These are phyloP conservation scores for Chamaecrista fasciculata DNA, from an alignment of 306 rosid genomes.

Conservation along the genomic window DNA sequence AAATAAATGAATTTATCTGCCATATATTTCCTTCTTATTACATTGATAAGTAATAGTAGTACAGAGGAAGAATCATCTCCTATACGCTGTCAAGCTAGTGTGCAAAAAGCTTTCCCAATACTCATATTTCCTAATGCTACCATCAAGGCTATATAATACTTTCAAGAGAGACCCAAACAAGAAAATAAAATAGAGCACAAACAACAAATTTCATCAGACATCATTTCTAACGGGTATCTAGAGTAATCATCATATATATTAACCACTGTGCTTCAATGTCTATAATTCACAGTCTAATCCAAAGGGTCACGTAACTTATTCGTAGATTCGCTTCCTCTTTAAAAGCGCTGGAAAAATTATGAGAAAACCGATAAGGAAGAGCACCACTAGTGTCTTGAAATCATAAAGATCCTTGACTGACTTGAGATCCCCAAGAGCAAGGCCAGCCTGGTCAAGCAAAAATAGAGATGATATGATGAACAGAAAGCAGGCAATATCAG, in stretches of 20 bases:
- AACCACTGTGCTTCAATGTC: constrained; percentile 10
- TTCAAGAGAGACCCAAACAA: constrained; percentile 17
- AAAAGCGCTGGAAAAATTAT: constrained; percentile 65
- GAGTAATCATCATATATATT: constrained; percentile 2
- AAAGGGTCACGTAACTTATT: constrained; percentile 36
- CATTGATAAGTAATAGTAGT: constrained; percentile 32
- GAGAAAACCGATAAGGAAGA: constrained; percentile 86
- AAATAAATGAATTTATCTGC: constrained; percentile 1
- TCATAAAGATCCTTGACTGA: constrained; percentile 94
- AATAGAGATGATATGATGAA: constrained; percentile 20
- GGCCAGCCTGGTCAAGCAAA: constrained; percentile 78
- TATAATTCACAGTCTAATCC: neutral
- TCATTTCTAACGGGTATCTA: constrained; percentile 22
- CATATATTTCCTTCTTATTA: constrained; percentile 25
- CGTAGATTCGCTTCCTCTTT: constrained; percentile 88
- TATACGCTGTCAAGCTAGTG: constrained; percentile 19
- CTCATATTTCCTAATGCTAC: constrained; percentile 27
- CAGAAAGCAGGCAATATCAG: neutral
- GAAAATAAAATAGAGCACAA: constrained; percentile 36
- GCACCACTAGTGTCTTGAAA: constrained; percentile 78
- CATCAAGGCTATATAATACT: constrained; percentile 25
- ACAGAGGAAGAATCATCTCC: constrained; percentile 30
- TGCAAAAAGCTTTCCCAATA: constrained; percentile 25
- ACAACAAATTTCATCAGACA: constrained; percentile 22
- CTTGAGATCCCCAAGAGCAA: constrained; percentile 95